Evolutionary conservation across 768 basidiomycete species (phyloP).

Genomic region (Termitomyces sp.): DNA sequence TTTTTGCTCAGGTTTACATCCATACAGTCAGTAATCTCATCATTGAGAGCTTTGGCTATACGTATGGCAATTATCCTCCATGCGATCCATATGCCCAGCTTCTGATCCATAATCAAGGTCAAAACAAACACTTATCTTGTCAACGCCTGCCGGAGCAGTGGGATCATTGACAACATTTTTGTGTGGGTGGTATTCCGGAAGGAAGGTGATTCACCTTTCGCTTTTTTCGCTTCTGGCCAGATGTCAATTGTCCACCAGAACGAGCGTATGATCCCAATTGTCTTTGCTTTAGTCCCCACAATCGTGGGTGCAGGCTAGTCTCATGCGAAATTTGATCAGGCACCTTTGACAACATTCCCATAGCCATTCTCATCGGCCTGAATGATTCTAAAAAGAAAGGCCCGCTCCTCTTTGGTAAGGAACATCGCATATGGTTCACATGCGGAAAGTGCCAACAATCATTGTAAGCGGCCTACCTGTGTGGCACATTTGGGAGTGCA

Average conservation of each 20-base stretch:
- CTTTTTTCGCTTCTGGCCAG: not conserved
- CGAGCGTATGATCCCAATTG: slow-evolving; percentile 57
- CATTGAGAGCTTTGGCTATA: slow-evolving; percentile 60
- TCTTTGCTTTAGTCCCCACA: slow-evolving; percentile 51
- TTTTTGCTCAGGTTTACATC: not conserved
- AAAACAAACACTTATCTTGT: slow-evolving; percentile 53
- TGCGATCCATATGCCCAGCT: not conserved
- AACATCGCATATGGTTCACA: not conserved
- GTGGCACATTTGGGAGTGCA: slow-evolving; percentile 53
- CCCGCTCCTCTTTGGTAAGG: slow-evolving; percentile 46
- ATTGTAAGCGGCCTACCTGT: slow-evolving; percentile 37
- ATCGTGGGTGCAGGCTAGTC: slow-evolving; percentile 47
- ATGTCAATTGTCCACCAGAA: slow-evolving; percentile 22
- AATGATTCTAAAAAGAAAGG: slow-evolving; percentile 44
- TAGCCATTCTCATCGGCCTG: slow-evolving; percentile 49
- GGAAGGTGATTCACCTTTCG: slow-evolving; percentile 31
- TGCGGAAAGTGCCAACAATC: not conserved
- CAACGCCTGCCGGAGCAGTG: slow-evolving; percentile 50
- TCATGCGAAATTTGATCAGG: not conserved
- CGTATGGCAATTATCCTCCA: slow-evolving; percentile 27
- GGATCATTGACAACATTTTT: slow-evolving; percentile 40
- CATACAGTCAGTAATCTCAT: slow-evolving; percentile 52
- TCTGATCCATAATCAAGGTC: slow-evolving; percentile 28
- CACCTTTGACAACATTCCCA: not conserved
- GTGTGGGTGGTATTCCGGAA: slow-evolving; percentile 64